These are phyloP conservation scores for Tulasnella sp. DNA, from an alignment of 768 basidiomycete genomes.

Conservation along the genomic window DNA sequence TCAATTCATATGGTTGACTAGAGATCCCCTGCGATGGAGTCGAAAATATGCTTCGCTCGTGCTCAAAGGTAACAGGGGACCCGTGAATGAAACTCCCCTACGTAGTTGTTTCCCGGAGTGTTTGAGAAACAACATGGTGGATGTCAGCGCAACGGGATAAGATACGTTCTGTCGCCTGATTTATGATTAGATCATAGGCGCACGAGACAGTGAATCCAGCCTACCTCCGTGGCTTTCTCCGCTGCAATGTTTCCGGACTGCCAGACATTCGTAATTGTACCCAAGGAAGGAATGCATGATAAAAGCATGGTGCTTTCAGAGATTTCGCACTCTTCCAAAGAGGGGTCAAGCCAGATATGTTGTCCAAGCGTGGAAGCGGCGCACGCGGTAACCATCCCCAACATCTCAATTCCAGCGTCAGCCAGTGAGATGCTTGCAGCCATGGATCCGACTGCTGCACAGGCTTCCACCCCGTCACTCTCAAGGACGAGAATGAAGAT, in stretches of 20 bases:
- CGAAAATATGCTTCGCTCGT: too few species aligned
- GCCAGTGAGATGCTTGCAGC: constrained; percentile 87
- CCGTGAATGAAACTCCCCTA: too few species aligned
- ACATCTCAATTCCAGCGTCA: constrained; percentile 84
- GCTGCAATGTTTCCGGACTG: constrained; percentile 58
- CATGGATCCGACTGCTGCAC: constrained; percentile 71
- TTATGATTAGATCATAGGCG: not conserved
- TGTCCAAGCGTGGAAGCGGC: constrained; percentile 47
- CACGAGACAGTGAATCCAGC: constrained; percentile 21
- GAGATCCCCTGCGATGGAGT: too few species aligned
- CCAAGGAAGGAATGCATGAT: constrained; percentile 80
- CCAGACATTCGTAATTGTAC: constrained; percentile 74
- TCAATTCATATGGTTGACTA: too few species aligned
- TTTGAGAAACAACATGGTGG: constrained; percentile 60
- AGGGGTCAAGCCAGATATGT: constrained; percentile 71
- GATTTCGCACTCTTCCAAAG: constrained; percentile 44
- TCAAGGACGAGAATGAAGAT: constrained; percentile 83
- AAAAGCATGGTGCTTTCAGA: constrained; percentile 61
- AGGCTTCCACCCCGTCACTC: constrained; percentile 81
- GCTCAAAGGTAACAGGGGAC: too few species aligned
- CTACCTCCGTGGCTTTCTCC: constrained; percentile 43
- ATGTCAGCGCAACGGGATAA: constrained; percentile 57
- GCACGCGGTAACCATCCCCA: constrained; percentile 76
- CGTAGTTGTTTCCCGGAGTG: constrained; percentile 24
- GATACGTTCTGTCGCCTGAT: constrained; percentile 40